Evolutionary conservation across 495 filamentous ascomycete species (phyloP).

Genomic region (Penicillium antarcticum): DNA sequence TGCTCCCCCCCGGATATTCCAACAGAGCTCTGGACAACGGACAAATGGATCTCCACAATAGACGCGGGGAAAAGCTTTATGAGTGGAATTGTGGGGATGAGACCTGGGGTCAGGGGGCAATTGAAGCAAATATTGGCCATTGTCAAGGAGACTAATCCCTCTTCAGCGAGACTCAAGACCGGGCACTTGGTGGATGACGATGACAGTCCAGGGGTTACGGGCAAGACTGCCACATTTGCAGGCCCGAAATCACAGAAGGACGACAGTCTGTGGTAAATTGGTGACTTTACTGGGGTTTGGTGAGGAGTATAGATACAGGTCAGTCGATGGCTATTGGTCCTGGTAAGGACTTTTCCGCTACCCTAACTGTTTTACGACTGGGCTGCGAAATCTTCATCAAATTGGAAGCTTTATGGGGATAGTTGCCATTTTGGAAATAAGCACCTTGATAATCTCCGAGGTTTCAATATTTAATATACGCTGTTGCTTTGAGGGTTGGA

Average conservation of each 20-base stretch:
- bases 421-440: no score
- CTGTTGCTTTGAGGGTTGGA: no score
- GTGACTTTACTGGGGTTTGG: not conserved
- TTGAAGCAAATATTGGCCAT: not conserved
- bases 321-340: constrained; percentile 1
- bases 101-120: not conserved
- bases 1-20: no score
- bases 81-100: not conserved
- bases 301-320: not conserved
- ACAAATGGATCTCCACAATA: constrained; percentile 5
- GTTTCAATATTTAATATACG: no score
- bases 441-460: no score
- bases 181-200: no score
- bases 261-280: no score
- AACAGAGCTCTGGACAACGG: not conserved
- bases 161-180: no score
- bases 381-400: no score
- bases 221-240: constrained; percentile 1
- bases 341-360: constrained; percentile 8
- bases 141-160: no score
- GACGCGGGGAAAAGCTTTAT: not conserved
- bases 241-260: not conserved
- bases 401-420: no score
- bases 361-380: not conserved
- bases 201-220: not conserved